Evolutionary conservation across 768 basidiomycete species (phyloP).

Genomic region (Psilocybe sp.): DNA sequence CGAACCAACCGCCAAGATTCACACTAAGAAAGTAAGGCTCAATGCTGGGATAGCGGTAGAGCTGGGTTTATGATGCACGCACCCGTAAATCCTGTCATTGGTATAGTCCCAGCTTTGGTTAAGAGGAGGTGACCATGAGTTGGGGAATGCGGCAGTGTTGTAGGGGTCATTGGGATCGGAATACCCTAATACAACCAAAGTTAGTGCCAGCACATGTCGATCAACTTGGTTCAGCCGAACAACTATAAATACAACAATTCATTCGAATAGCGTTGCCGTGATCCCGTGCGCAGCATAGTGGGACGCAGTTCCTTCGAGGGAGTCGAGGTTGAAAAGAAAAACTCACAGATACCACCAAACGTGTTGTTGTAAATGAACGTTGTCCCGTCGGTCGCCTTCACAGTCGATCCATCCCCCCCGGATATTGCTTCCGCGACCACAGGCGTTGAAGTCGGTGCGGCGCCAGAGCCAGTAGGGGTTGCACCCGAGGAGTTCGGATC

Average conservation of each 20-base stretch:
- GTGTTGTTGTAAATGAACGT: conserved; percentile 76
- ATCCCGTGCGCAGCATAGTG: no score
- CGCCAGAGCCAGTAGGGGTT: conserved; percentile 5
- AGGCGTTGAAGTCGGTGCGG: conserved; percentile 7
- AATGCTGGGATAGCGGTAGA: conserved; percentile 3
- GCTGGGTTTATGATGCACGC: not conserved
- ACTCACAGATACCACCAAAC: conserved; percentile 74
- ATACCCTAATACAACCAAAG: conserved; percentile 42
- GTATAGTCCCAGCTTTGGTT: conserved; percentile 75
- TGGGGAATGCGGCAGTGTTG: conserved; percentile 70
- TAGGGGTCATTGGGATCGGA: conserved; percentile 70
- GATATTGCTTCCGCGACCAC: conserved; percentile 23
- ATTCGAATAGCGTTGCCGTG: no score
- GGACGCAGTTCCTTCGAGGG: no score
- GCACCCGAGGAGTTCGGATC: conserved; percentile 2
- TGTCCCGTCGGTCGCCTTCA: conserved; percentile 64
- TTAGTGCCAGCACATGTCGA: conserved; percentile 1
- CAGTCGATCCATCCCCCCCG: conserved; percentile 69
- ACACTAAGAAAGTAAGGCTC: conserved; percentile 40
- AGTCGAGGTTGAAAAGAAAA: not conserved
- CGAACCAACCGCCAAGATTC: conserved; percentile 76
- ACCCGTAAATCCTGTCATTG: conserved; percentile 46
- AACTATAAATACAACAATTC: conserved; percentile 1
- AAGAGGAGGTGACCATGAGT: conserved; percentile 79
- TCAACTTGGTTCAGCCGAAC: not conserved